Conservation (phyloP, 2,329 filamentous ascomycete species). For the Aspergillus sp. region DNA sequence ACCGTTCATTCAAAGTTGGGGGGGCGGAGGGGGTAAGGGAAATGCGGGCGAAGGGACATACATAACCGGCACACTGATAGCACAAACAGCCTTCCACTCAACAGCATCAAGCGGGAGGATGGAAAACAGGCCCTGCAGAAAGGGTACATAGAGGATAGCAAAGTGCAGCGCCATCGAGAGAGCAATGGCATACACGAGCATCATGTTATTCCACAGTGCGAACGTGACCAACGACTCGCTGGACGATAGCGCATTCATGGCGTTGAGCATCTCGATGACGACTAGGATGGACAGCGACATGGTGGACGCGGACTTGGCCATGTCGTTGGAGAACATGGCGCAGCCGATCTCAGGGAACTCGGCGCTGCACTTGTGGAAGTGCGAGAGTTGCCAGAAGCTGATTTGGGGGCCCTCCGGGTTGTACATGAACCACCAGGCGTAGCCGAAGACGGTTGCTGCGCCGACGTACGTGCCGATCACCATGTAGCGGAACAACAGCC, state of each 20-base stretch:
- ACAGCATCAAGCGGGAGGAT: constrained; percentile 76
- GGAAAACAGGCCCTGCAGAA: constrained; percentile 80
- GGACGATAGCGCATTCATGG: constrained; percentile 93
- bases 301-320: constrained; percentile 83
- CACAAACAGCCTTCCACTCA: constrained; percentile 88
- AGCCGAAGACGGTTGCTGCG: constrained; percentile 87
- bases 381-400: constrained; percentile 74
- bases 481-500: constrained; percentile 96
- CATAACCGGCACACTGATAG: constrained; percentile 87
- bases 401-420: constrained; percentile 86
- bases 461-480: constrained; percentile 94
- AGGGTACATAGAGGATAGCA: constrained; percentile 80
- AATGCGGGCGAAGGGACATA: constrained; percentile 46
- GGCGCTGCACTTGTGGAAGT: constrained; percentile 87
- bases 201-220: constrained; percentile 97
- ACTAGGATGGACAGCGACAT: constrained; percentile 86
- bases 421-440: constrained; percentile 99
- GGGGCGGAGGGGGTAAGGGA: background rate
- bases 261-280: constrained; percentile 99
- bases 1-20: constrained; percentile 6
- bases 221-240: constrained; percentile 90
- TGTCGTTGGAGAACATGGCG: constrained; percentile 78
- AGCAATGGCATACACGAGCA: constrained; percentile 88
- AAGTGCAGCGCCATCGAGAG: constrained; percentile 95
- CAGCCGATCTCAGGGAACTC: constrained; percentile 87